Percentiles rank a stretch among this genome's conserved stretches.
Conservation (phyloP, 805 yeast species). For the Saccharomyces eubayanus region DNA sequence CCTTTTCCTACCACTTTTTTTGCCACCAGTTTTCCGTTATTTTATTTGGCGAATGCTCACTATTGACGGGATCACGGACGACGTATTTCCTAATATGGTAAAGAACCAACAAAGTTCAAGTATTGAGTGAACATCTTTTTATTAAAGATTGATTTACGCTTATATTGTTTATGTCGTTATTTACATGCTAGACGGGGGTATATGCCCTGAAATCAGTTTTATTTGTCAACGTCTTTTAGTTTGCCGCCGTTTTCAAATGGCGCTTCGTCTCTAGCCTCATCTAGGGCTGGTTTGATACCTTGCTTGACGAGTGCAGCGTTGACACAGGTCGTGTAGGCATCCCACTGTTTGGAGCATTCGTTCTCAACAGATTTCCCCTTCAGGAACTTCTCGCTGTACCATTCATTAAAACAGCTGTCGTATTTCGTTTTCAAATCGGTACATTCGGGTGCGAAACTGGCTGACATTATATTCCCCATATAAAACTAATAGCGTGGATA, state of each 20-base stretch:
- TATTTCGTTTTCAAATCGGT: constrained; percentile 76
- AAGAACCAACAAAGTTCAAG: neutral
- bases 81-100: neutral
- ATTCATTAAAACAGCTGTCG: constrained; percentile 86
- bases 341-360: constrained; percentile 89
- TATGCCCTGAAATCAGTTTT: neutral
- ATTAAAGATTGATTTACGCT: neutral
- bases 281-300: constrained; percentile 75
- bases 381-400: constrained; percentile 85
- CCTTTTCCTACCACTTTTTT: constrained; percentile 1
- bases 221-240: constrained; percentile 13
- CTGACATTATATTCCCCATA: constrained; percentile 69
- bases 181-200: neutral
- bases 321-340: constrained; percentile 79
- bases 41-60: neutral
- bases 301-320: constrained; percentile 60
- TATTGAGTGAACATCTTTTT: neutral
- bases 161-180: neutral
- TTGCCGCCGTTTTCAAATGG: constrained; percentile 72
- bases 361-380: constrained; percentile 51
- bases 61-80: neutral
- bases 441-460: constrained; percentile 96
- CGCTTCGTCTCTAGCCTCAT: constrained; percentile 82
- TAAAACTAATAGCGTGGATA: neutral
- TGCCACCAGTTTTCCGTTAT: neutral